These are phyloP conservation scores for Psilocybe sp. DNA, from an alignment of 768 basidiomycete species.

Conservation along the genomic window DNA sequence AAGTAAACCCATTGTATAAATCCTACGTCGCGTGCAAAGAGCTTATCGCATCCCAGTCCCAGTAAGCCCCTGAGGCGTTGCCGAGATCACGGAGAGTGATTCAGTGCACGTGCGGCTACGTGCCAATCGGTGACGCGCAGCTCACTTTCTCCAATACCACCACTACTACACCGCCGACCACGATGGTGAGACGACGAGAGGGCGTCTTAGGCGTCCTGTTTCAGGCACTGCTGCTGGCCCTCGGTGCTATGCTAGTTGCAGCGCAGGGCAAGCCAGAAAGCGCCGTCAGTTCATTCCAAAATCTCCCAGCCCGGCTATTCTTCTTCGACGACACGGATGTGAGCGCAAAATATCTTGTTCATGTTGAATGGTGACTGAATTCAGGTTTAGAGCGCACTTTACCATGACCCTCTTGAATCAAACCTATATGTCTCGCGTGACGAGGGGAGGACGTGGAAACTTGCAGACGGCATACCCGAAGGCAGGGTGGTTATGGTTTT, in stretches of 20 bases:
- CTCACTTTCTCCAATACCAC: constrained; percentile 14
- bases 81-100: too few relatives aligned
- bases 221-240: constrained; percentile 11
- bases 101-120: too few relatives aligned
- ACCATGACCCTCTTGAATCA: constrained; percentile 71
- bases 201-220: constrained; percentile 12
- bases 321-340: constrained; percentile 95
- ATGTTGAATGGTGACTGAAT: constrained; percentile 7
- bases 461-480: constrained; percentile 45
- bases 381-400: constrained; percentile 53
- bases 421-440: constrained; percentile 77
- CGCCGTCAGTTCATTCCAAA: constrained; percentile 54
- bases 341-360: constrained; percentile 6
- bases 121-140: too few relatives aligned
- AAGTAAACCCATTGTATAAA: too few relatives aligned
- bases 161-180: constrained; percentile 7
- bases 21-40: too few relatives aligned
- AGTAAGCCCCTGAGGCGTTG: too few relatives aligned
- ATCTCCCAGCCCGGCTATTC: constrained; percentile 73
- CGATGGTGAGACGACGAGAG: constrained; percentile 13
- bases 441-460: constrained; percentile 76
- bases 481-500: constrained; percentile 72
- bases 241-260: constrained; percentile 14
- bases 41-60: too few relatives aligned
- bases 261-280: constrained; percentile 40